phyloP scores from a whole-genome alignment of 192 early-diverging fungal species.

The Podochytrium sp. region DNA sequence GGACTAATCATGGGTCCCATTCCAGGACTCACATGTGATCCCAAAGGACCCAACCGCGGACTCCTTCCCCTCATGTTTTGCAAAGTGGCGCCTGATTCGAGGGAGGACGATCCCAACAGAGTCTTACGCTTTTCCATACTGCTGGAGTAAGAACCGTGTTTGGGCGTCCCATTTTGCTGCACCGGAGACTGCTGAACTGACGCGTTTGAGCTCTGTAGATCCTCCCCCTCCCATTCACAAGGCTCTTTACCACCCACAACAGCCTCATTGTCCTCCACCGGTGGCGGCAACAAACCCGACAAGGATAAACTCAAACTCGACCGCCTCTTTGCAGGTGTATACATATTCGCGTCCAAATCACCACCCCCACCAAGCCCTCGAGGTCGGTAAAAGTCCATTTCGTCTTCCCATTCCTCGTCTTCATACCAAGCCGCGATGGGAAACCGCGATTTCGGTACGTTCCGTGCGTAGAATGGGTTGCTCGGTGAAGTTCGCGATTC shows the following conservation, averaged over 20 bases:
- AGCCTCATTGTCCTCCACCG: conserved; percentile 15
- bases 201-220: not conserved
- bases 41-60: conserved; percentile 24
- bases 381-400: not conserved
- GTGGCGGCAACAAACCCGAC: not conserved
- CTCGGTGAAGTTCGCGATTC: conserved; percentile 1
- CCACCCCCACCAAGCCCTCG: not conserved
- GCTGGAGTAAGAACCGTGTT: too few species aligned
- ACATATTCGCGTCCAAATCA: not conserved
- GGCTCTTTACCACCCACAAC: not conserved
- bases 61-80: not conserved
- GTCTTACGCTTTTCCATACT: not conserved
- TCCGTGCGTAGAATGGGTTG: not conserved
- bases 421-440: conserved; percentile 6
- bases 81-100: not conserved
- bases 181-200: not conserved
- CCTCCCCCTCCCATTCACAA: conserved; percentile 5
- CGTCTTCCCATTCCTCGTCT: conserved; percentile 22
- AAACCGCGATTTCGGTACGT: conserved; percentile 5
- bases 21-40: conserved; percentile 12
- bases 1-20: conserved; percentile 2
- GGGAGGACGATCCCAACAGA: not conserved
- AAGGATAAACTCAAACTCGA: conserved; percentile 7
- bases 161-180: too few species aligned
- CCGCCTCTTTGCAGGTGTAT: conserved; percentile 3